Evolutionary conservation across 192 early-diverging fungal genomes (phyloP).

Genomic region (Entomortierella chlamydospora): DNA sequence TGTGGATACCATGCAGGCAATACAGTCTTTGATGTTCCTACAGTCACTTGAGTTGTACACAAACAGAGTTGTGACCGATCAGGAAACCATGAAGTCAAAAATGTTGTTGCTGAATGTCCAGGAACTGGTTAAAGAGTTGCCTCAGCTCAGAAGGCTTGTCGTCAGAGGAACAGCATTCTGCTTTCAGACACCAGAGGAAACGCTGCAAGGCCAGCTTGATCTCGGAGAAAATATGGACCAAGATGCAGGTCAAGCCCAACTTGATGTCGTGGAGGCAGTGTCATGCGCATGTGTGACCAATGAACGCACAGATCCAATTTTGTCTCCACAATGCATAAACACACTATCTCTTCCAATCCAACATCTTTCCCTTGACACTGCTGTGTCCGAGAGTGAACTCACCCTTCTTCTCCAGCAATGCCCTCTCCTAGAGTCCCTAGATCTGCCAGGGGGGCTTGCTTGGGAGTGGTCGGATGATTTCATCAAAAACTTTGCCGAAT

Average conservation of each 20-base stretch:
- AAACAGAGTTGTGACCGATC: constrained; percentile 4
- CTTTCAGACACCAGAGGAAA: constrained; percentile 5
- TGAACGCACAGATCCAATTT: neutral
- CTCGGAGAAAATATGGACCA: neutral
- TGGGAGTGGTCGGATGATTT: constrained; percentile 15
- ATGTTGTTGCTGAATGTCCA: constrained; percentile 8
- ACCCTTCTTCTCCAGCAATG: constrained; percentile 3
- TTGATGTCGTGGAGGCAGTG: too few relatives aligned
- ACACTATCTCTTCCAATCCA: neutral
- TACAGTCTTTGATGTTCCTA: constrained; percentile 9
- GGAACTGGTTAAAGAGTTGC: neutral
- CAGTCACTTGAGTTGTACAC: constrained; percentile 10
- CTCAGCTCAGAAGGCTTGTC: constrained; percentile 6
- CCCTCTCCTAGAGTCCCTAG: constrained; percentile 15
- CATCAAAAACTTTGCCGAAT: neutral
- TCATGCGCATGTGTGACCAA: neutral
- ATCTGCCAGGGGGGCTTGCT: constrained; percentile 25
- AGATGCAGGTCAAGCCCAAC: too few relatives aligned
- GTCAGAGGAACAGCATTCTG: constrained; percentile 21
- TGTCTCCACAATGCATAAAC: neutral
- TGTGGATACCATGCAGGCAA: neutral
- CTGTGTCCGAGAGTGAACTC: neutral
- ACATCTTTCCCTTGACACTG: constrained; percentile 18
- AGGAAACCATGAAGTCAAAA: neutral
- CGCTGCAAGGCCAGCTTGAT: too few relatives aligned